Percentiles rank a stretch among this genome's conserved stretches.
Evolutionary conservation across 2,329 filamentous ascomycete genomes (phyloP).

Genomic region (Scedosporium dehoogii): DNA sequence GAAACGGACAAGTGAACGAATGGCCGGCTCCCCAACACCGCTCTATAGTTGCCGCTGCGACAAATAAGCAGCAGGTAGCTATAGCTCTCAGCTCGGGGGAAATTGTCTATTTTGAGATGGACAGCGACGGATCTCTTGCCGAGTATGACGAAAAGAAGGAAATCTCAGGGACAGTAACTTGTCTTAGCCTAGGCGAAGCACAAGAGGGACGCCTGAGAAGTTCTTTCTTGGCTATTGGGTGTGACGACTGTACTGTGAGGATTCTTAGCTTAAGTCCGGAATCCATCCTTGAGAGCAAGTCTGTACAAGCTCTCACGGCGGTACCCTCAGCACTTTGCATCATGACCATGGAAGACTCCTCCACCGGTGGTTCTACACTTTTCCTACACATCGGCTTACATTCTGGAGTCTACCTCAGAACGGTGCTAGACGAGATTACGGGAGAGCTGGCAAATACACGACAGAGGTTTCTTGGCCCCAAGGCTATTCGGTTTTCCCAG

Average conservation of each 20-base stretch:
- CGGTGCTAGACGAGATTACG: slow-evolving; percentile 88
- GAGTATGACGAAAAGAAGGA: slow-evolving; percentile 94
- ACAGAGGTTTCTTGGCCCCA: slow-evolving; percentile 87
- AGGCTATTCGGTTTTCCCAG: slow-evolving; percentile 79
- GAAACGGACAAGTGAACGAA: slow-evolving; percentile 70
- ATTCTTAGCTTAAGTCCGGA: slow-evolving; percentile 86
- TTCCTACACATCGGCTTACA: slow-evolving; percentile 95
- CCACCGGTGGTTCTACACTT: slow-evolving; percentile 78
- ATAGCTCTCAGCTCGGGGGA: slow-evolving; percentile 92
- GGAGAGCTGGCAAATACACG: slow-evolving; percentile 92
- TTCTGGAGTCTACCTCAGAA: slow-evolving; percentile 91
- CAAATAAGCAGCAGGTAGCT: slow-evolving; percentile 87
- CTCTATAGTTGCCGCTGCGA: slow-evolving; percentile 87
- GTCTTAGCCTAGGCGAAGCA: slow-evolving; percentile 85
- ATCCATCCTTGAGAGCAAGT: slow-evolving; percentile 84
- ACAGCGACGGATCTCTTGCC: slow-evolving; percentile 77
- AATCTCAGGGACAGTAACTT: slow-evolving; percentile 92
- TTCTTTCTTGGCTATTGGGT: slow-evolving; percentile 90
- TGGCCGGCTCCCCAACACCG: slow-evolving; percentile 91
- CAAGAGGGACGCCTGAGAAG: slow-evolving; percentile 83
- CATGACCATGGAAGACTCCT: slow-evolving; percentile 92
- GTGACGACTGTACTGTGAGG: slow-evolving; percentile 91
- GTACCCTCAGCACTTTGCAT: slow-evolving; percentile 83
- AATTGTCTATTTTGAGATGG: slow-evolving; percentile 97
- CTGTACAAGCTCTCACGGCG: slow-evolving; percentile 85